Evolutionary conservation across 2,329 filamentous ascomycete species (phyloP).

Genomic region (Aspergillus sp.): DNA sequence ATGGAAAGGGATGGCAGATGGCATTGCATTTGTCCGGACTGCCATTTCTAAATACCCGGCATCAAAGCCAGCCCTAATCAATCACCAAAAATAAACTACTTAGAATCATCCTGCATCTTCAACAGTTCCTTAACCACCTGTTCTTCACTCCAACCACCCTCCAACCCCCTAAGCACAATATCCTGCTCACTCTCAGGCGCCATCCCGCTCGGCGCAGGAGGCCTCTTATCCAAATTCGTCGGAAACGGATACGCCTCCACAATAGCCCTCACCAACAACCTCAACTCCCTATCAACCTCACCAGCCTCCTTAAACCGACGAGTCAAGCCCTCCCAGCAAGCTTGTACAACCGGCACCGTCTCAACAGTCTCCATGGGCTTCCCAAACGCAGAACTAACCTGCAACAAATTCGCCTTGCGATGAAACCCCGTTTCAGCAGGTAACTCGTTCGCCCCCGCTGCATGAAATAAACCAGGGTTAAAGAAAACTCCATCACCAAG

Average conservation of each 20-base stretch:
- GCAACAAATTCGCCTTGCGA: conserved; percentile 55
- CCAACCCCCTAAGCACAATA: conserved; percentile 41
- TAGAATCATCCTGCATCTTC: conserved; percentile 31
- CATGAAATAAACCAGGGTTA: conserved; percentile 58
- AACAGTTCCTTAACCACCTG: conserved; percentile 38
- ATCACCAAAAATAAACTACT: conserved; percentile 6
- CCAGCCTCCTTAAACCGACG: conserved; percentile 39
- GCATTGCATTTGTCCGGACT: no score
- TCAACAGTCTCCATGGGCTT: conserved; percentile 60
- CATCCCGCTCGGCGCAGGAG: conserved; percentile 52
- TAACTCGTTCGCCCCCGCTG: conserved; percentile 52
- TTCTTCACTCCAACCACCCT: conserved; percentile 34
- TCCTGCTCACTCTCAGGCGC: conserved; percentile 55
- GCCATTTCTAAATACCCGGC: no score
- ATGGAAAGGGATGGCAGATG: no score
- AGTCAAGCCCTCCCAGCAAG: conserved; percentile 49
- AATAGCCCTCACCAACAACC: conserved; percentile 45
- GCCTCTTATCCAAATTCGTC: conserved; percentile 53
- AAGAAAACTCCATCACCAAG: conserved; percentile 59
- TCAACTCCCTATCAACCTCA: conserved; percentile 34
- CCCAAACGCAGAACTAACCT: conserved; percentile 56
- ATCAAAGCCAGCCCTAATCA: not conserved
- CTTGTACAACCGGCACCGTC: conserved; percentile 44
- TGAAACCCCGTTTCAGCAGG: conserved; percentile 33
- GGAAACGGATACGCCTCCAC: conserved; percentile 57